Conservation (phyloP, 2,329 filamentous ascomycete species). For the Alternaria tenuissima region DNA sequence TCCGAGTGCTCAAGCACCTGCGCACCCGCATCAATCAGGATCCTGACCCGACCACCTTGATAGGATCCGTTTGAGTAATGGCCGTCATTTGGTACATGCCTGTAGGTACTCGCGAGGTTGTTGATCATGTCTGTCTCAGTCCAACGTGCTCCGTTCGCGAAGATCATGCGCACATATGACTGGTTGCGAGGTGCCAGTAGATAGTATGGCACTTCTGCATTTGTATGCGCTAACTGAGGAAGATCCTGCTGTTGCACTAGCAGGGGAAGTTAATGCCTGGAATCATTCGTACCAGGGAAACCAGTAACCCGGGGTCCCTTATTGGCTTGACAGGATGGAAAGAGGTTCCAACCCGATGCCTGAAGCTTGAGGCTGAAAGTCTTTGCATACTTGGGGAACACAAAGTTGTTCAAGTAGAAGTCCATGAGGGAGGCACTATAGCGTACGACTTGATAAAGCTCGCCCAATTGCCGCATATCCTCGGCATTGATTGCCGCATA, state of each 20-base stretch:
- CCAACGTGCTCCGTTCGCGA: slow-evolving; percentile 47
- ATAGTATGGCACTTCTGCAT: slow-evolving; percentile 69
- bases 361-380: slow-evolving; percentile 71
- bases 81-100: not conserved
- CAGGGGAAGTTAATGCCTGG: slow-evolving; percentile 65
- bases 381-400: slow-evolving; percentile 71
- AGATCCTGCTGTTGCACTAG: slow-evolving; percentile 70
- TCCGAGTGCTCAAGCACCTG: slow-evolving; percentile 71
- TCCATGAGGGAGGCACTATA: slow-evolving; percentile 65
- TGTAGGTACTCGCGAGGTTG: slow-evolving; percentile 41
- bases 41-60: slow-evolving; percentile 50
- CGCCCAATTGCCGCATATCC: slow-evolving; percentile 59
- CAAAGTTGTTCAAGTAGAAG: slow-evolving; percentile 70
- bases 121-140: slow-evolving; percentile 58
- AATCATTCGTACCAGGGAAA: slow-evolving; percentile 78
- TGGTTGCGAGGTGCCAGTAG: slow-evolving; percentile 63
- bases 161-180: slow-evolving; percentile 53
- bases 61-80: not conserved
- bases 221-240: slow-evolving; percentile 64
- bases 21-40: slow-evolving; percentile 72
- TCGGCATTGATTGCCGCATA: slow-evolving; percentile 68
- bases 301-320: slow-evolving; percentile 63
- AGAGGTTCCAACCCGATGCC: slow-evolving; percentile 73
- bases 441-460: slow-evolving; percentile 51
- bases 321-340: slow-evolving; percentile 49